Base-by-base conservation (phyloP, 768 basidiomycete genomes). In the Pleurotus tuber-regium region DNA sequence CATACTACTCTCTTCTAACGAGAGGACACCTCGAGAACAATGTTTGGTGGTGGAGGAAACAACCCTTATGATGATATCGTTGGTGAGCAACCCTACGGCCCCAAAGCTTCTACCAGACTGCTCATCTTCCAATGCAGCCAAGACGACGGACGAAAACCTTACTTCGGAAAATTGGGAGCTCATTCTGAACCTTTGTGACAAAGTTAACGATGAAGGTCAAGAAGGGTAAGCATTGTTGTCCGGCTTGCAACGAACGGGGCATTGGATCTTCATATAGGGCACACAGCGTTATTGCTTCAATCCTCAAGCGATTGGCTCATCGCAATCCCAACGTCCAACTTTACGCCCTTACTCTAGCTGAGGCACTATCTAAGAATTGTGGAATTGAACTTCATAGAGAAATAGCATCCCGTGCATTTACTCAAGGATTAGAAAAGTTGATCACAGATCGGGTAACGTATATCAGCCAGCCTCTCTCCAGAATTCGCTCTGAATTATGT, bases 101-200 rank as follows among this genome's bases (percentile, higher is more conserved):
- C 39, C n/a, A 16, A 25, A 31, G 50, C 36, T 44, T 23, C 25
- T 40, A 30, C 4, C 26, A 41, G 23, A 28, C 29, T 36, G 25
- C 9, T 40, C 9, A 55, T 55, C 38, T 36, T 36, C 51, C 30
- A 16, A 14, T 48, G 19, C 68, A 97, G 95, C 70, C 61, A 96
- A 97, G 71, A 89, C 96, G 28, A 99, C 97, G n/a, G 92, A 95
- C 66, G 97, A 98, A 80, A 94, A 93, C 66, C 75, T 95, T 53
- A 95, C 95, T 0, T 77, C 79, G 50, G 96, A 97, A 72, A 91
- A 97, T 68, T 99, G 97, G 97, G 94, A 94, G 64, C 75, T 93
- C 53, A 92, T 95, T 56, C 65, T 98, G 43, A 92, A 89, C 60
- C 69, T 98, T n/a, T 97, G 94, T 60, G 97, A 99, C 73, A 97